These are phyloP conservation scores for Clonostachys rosea DNA, from an alignment of 2,329 filamentous ascomycete genomes.

Conservation along the genomic window DNA sequence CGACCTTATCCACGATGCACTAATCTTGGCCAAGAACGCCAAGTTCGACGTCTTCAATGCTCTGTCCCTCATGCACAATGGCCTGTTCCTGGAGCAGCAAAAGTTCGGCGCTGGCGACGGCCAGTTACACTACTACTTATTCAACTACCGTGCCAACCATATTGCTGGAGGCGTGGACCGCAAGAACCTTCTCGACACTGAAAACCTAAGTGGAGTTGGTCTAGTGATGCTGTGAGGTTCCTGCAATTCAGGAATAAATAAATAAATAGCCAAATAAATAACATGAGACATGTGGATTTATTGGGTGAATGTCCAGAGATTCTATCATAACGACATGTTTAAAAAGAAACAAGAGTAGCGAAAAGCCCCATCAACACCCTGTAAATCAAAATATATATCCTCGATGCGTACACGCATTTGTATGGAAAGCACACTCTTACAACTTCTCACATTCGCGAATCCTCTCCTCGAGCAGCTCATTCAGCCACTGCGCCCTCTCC, in stretches of 20 bases:
- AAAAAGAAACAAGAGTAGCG: too few species aligned
- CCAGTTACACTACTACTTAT: slow-evolving; percentile 93
- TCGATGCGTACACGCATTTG: not conserved
- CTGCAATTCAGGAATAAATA: too few species aligned
- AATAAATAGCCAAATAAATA: not conserved
- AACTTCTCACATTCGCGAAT: slow-evolving; percentile 36
- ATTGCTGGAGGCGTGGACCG: slow-evolving; percentile 81
- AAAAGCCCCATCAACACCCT: too few species aligned
- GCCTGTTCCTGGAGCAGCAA: slow-evolving; percentile 85
- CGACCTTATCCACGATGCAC: slow-evolving; percentile 73
- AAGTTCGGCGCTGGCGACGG: slow-evolving; percentile 95
- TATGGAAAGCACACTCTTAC: not conserved
- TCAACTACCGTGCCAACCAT: slow-evolving; percentile 90
- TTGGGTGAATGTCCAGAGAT: too few species aligned
- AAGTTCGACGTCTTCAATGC: slow-evolving; percentile 98
- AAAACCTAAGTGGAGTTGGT: slow-evolving; percentile 79
- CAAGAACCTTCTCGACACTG: slow-evolving; percentile 72
- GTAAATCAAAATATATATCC: not conserved
- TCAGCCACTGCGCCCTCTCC: slow-evolving; percentile 68
- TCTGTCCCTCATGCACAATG: slow-evolving; percentile 89
- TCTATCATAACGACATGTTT: too few species aligned
- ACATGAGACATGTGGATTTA: too few species aligned
- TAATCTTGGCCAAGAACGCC: slow-evolving; percentile 78
- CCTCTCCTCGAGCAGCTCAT: slow-evolving; percentile 52
- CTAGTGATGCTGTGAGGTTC: slow-evolving; percentile 65